A percentile compares a stretch with the other conserved stretches of the same genome.
Conservation (phyloP, 2,329 filamentous ascomycete species). For the Trichoderma guizhouense region DNA sequence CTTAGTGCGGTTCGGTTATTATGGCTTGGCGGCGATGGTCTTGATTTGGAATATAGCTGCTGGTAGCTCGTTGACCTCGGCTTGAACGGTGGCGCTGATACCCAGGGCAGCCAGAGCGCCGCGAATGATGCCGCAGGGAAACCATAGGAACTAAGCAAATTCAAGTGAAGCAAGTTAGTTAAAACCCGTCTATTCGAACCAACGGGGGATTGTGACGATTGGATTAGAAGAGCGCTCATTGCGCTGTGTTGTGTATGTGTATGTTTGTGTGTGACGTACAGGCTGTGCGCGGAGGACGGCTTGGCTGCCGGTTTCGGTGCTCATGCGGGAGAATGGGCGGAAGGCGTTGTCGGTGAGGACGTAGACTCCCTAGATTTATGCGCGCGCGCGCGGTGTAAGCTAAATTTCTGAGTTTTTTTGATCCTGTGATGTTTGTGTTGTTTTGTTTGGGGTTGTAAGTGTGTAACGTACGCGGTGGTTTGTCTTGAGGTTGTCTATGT, state of each 20-base stretch:
- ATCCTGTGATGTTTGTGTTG: not conserved
- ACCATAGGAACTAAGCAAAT: conserved; percentile 76
- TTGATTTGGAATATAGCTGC: conserved; percentile 95
- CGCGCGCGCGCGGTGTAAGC: not conserved
- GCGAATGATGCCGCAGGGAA: conserved; percentile 88
- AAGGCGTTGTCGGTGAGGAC: conserved; percentile 93
- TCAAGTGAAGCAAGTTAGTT: conserved; percentile 18
- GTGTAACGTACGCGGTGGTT: conserved; percentile 71
- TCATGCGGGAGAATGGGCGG: conserved; percentile 85
- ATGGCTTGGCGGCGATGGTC: conserved; percentile 58
- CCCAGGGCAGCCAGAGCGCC: conserved; percentile 91
- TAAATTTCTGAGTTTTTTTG: not conserved
- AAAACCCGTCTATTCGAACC: not conserved
- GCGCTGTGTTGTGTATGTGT: not conserved
- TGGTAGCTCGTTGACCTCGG: conserved; percentile 83
- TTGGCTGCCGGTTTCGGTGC: conserved; percentile 71
- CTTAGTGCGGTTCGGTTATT: not conserved
- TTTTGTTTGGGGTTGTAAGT: not conserved
- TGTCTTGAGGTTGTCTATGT: conserved; percentile 97
- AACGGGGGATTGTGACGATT: not conserved
- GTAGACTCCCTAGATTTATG: conserved; percentile 70
- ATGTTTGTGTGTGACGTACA: conserved; percentile 48
- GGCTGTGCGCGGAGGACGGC: conserved; percentile 73
- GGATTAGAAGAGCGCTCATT: not conserved
- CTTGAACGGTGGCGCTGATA: conserved; percentile 86